A percentile compares a stretch with the other conserved stretches of the same genome.
These are phyloP conservation scores for Sarocladium oryzae DNA, from an alignment of 2,329 filamentous ascomycete genomes.

Conservation along the genomic window DNA sequence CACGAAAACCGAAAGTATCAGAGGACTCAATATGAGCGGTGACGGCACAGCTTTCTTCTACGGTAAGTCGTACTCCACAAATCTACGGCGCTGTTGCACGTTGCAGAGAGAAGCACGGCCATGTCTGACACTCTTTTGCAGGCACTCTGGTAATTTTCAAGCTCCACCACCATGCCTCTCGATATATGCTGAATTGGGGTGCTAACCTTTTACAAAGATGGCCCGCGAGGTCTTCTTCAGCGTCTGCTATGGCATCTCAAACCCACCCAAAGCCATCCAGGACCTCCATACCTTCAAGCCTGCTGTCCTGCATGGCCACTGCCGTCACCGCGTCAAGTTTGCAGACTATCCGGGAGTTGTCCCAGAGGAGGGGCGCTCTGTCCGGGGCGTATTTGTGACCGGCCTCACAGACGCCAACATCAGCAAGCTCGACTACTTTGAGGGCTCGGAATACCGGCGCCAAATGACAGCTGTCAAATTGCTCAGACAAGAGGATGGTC, in stretches of 20 bases:
- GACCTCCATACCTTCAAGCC: constrained; percentile 60
- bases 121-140: constrained; percentile 9
- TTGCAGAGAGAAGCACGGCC: background rate
- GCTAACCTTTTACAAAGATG: constrained; percentile 63
- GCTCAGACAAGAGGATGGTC: constrained; percentile 32
- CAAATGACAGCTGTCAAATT: constrained; percentile 48
- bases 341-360: constrained; percentile 81
- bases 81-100: too few relatives aligned
- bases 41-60: constrained; percentile 50
- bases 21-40: constrained; percentile 36
- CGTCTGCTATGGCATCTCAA: constrained; percentile 62
- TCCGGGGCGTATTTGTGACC: constrained; percentile 69
- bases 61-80: constrained; percentile 31
- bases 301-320: constrained; percentile 68
- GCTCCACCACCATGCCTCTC: background rate
- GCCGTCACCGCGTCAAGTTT: constrained; percentile 59
- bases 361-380: constrained; percentile 45
- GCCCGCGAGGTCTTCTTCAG: constrained; percentile 79
- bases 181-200: too few relatives aligned
- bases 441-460: constrained; percentile 68
- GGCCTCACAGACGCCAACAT: constrained; percentile 76
- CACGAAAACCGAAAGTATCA: too few relatives aligned
- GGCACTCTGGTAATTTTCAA: constrained; percentile 32
- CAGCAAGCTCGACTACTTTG: constrained; percentile 70
- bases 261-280: constrained; percentile 40